Base-by-base conservation (phyloP, 2,329 filamentous ascomycete species). In the Colletotrichum agaves region DNA sequence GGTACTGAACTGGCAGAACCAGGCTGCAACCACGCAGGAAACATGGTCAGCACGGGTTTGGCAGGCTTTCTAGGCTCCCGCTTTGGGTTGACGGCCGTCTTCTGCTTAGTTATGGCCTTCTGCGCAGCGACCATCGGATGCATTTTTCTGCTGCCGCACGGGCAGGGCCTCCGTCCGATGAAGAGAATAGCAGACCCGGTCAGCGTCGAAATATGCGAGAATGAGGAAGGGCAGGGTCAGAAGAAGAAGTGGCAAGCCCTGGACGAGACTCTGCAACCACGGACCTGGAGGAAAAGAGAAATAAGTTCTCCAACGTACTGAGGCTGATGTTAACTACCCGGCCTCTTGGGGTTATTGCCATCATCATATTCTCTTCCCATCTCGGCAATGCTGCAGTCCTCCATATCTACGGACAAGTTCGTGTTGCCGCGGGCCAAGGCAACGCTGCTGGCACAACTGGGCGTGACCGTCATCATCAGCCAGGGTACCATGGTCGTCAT, bases 381-480 rank as follows among this genome's bases (percentile, higher is more conserved):
- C 64, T 67, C 37, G 64, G 64, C 21, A 67, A 67, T 17, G 64
- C 64, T 15, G 50, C 64, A 1, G 58, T 67, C n/a, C 63, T 67
- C 27, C 58, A 27, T 5, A 33, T 67, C 3, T 67, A 67, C 52
- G 60, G 64, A 4, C 64, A 67, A 12, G 64, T 52, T 17, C 61
- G 63, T 13, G 64, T 67, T 13, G 64, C 64, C 4, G 47, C 52
- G 3, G 64, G 64, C 19, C 19, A 67, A 27, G 64, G 64, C 12
- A 52, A 67, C 2, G 60, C 64, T 2, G 64, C 64, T 19, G 46
- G 60, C n/a, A 67, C 64, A 3, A 67, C 64, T 8, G 64, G 64
- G 2, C 31, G n/a, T 67, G 2, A 67, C 64, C 6, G 64, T 67
- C 11, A 67, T 67, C 52, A 67, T 63, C 11, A 44, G 60, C 3